Evolutionary conservation across 225 moss, liverwort and hornwort genomes (phyloP), one percentile per base, ranked within the genome.

Genomic region (Polytrichum commune): DNA sequence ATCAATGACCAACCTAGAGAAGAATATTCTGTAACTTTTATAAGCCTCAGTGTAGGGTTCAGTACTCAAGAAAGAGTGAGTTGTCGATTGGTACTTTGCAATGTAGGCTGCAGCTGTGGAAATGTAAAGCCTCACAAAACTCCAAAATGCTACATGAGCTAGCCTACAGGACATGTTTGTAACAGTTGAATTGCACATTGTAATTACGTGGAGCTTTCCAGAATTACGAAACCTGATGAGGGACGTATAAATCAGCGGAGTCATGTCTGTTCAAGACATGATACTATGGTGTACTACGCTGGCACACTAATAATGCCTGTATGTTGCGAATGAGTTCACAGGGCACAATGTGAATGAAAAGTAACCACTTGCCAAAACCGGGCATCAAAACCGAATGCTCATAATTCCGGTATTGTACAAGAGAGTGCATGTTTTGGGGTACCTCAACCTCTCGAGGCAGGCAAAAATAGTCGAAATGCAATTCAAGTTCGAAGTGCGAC

Each of bases 251-350:
- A 35, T 35, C 2, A 38, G 38, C 38, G 38, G 38, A 38, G 46
- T 46, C 46, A 23, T 20, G 22, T 60, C 6, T 23, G 58, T 7
- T 23, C 24, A n/a, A 60, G n/a, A 60, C 60, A 60, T 60, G 60
- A 24, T 20, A 4, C 46, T 46, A 46, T 46, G 46, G 46, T 46
- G 16, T 46, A 55, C 26, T 5, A 54, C 32, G 8, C 68, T 5
- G 18, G 19, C 22, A 38, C 35, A 63, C 19, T 26, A 29, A 32
- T 25, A 30, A 29, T 18, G 24, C 19, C n/a, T 32, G 26, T 46
- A 70, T 53, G 25, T 22, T 53, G 2, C 9, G 70, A n/a, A 32
- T 25, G 25, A 72, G 8, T 24, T 53, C 61, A 66, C 67, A 72
- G 71, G 20, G n/a, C 38, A 27, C 28, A 13, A 46, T 35, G 60